Conservation (phyloP, 805 yeast genomes). For the Yarrowia divulgata region DNA sequence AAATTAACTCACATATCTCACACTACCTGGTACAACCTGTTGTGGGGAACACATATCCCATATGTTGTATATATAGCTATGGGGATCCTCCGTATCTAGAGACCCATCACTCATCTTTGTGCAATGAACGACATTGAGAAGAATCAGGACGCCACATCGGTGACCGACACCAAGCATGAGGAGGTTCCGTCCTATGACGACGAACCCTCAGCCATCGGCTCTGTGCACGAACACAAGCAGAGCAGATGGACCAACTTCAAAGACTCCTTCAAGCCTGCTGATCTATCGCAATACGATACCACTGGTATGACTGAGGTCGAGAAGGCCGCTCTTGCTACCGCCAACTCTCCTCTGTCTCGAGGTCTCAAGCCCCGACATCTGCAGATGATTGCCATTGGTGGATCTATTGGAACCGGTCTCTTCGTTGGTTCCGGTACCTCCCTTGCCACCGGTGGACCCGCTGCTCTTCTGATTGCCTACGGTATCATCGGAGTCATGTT, state of each 20-base stretch:
- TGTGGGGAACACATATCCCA: constrained; percentile 14
- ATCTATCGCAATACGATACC: constrained; percentile 51
- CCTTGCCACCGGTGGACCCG: constrained; percentile 68
- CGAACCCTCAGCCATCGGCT: constrained; percentile 21
- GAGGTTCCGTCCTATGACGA: constrained; percentile 23
- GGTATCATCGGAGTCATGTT: constrained; percentile 67
- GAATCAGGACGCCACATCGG: not conserved
- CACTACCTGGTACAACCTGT: not conserved
- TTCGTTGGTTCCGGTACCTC: constrained; percentile 71
- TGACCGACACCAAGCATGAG: constrained; percentile 5
- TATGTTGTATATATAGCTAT: not conserved
- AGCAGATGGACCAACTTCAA: constrained; percentile 49
- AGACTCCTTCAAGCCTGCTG: constrained; percentile 55
- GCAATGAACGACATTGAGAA: constrained; percentile 35
- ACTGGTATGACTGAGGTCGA: constrained; percentile 51
- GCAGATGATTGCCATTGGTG: constrained; percentile 79
- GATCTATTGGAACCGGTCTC: constrained; percentile 76
- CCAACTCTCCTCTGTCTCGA: constrained; percentile 64
- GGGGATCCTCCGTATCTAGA: not conserved
- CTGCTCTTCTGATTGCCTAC: constrained; percentile 64
- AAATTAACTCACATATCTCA: constrained; percentile 13
- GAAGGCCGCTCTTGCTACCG: constrained; percentile 54
- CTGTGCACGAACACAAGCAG: constrained; percentile 1
- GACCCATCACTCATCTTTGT: not conserved
- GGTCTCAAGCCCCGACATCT: constrained; percentile 51